Evolutionary conservation across 2,329 filamentous ascomycete species (phyloP).

Genomic region (Canariomyces notabilis): DNA sequence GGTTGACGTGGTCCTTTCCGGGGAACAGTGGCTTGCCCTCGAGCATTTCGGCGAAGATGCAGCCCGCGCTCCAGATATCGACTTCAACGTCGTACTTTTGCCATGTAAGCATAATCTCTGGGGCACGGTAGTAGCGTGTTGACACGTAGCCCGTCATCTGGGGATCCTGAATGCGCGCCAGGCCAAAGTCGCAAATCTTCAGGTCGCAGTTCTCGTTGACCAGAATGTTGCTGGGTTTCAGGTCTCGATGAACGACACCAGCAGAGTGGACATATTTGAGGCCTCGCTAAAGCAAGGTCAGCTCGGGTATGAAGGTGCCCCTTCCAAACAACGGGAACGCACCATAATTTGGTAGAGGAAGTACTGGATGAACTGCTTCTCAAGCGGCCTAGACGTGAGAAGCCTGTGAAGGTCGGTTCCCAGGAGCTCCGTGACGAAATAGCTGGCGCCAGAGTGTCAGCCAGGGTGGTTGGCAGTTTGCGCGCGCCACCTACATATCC

Average conservation of each 20-base stretch:
- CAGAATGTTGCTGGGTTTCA: constrained; percentile 98
- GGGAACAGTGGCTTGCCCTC: constrained; percentile 98
- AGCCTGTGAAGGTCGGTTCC: constrained; percentile 95
- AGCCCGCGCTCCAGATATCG: constrained; percentile 98
- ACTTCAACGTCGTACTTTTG: constrained; percentile 99
- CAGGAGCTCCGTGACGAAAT: constrained; percentile 96
- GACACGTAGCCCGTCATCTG: constrained; percentile 99
- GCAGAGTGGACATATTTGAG: constrained; percentile 99
- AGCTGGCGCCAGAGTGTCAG: constrained; percentile 48
- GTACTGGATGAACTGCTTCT: constrained; percentile 99
- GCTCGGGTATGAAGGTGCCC: neutral
- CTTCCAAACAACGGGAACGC: constrained; percentile 33
- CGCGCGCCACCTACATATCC: constrained; percentile 68
- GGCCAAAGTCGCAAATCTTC: constrained; percentile 98
- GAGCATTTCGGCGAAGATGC: constrained; percentile 99
- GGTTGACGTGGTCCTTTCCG: constrained; percentile 98
- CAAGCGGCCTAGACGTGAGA: constrained; percentile 87
- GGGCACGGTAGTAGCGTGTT: constrained; percentile 95
- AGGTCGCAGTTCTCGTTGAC: constrained; percentile 99
- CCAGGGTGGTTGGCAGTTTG: constrained; percentile 3
- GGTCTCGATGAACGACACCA: constrained; percentile 92
- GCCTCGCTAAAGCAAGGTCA: constrained; percentile 60
- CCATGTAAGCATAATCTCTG: constrained; percentile 99
- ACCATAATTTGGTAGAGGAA: constrained; percentile 99
- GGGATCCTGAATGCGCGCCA: constrained; percentile 95